phyloP scores from a whole-genome alignment of 768 basidiomycete species.

The Boletus reticulatus region DNA sequence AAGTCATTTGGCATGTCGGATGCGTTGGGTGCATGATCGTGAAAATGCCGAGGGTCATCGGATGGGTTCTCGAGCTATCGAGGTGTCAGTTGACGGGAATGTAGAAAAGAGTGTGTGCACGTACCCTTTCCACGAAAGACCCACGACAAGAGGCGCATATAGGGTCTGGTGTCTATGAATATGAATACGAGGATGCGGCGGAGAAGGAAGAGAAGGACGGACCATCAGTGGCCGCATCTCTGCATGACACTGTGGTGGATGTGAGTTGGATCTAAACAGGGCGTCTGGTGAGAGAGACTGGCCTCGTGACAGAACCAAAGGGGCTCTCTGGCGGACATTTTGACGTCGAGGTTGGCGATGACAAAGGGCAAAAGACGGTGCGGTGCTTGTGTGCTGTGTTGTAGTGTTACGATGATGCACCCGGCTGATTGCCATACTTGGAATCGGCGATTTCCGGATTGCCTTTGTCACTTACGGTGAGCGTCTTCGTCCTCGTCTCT shows the following conservation, averaged over 20 bases:
- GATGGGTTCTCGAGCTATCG: slow-evolving; percentile 67
- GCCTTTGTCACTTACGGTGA: not conserved
- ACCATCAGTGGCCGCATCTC: slow-evolving; percentile 92
- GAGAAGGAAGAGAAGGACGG: slow-evolving; percentile 13
- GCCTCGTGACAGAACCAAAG: slow-evolving; percentile 82
- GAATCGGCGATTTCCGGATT: slow-evolving; percentile 17
- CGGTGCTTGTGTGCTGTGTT: not conserved
- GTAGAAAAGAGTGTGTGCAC: slow-evolving; percentile 22
- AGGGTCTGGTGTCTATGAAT: slow-evolving; percentile 68
- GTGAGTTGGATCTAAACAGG: slow-evolving; percentile 7
- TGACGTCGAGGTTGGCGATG: slow-evolving; percentile 3
- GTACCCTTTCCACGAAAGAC: slow-evolving; percentile 77
- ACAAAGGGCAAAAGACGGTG: not conserved
- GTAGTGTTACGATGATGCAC: slow-evolving; percentile 4
- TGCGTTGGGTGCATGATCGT: slow-evolving; percentile 32
- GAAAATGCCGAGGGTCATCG: slow-evolving; percentile 76
- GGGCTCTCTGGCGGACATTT: slow-evolving; percentile 72
- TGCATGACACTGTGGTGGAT: slow-evolving; percentile 63
- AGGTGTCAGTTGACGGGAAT: not conserved
- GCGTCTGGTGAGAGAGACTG: slow-evolving; percentile 4
- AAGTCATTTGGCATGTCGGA: slow-evolving; percentile 28
- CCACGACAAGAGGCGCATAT: slow-evolving; percentile 81
- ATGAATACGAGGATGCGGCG: not conserved
- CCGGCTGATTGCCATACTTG: no score
- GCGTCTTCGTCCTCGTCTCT: not conserved